phyloP scores from a whole-genome alignment of 1,139 yeast genomes.

The Pichia sp. region DNA sequence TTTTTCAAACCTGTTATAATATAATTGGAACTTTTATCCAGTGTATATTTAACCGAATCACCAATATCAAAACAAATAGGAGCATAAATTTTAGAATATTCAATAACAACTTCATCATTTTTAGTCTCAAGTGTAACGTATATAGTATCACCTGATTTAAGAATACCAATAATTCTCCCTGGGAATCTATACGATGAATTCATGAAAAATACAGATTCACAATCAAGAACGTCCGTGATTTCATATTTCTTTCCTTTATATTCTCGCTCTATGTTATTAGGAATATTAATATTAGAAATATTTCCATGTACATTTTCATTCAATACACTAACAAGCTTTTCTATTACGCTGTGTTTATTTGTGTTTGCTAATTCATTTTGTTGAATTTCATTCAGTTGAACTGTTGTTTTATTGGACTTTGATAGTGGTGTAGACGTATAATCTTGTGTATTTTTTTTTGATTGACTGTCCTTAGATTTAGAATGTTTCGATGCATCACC shows the following conservation, averaged over 20 bases:
- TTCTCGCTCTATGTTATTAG: neutral
- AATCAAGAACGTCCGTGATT: slow-evolving; percentile 6
- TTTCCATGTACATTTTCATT: neutral
- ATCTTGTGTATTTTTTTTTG: neutral
- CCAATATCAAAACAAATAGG: slow-evolving; percentile 39
- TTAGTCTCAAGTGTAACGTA: slow-evolving; percentile 2
- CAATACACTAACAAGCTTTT: slow-evolving; percentile 1
- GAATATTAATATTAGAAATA: neutral
- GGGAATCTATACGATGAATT: slow-evolving; percentile 1
- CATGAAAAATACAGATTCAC: slow-evolving; percentile 4
- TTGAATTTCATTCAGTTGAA: too few relatives aligned
- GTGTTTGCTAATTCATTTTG: neutral
- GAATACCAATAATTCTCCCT: slow-evolving; percentile 1
- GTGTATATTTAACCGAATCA: slow-evolving; percentile 31
- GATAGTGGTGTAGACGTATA: slow-evolving; percentile 3
- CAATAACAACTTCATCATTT: slow-evolving; percentile 3
- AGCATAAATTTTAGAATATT: slow-evolving; percentile 17
- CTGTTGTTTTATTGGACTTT: neutral
- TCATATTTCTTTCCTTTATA: neutral
- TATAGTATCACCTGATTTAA: neutral
- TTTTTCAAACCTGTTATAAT: slow-evolving; percentile 41
- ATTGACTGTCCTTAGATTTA: neutral
- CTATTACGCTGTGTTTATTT: neutral
- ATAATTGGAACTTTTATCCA: slow-evolving; percentile 28
- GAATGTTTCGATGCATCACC: neutral